Conservation (phyloP, 176 grass and related monocot genomes). For the Thalia dealbata region DNA sequence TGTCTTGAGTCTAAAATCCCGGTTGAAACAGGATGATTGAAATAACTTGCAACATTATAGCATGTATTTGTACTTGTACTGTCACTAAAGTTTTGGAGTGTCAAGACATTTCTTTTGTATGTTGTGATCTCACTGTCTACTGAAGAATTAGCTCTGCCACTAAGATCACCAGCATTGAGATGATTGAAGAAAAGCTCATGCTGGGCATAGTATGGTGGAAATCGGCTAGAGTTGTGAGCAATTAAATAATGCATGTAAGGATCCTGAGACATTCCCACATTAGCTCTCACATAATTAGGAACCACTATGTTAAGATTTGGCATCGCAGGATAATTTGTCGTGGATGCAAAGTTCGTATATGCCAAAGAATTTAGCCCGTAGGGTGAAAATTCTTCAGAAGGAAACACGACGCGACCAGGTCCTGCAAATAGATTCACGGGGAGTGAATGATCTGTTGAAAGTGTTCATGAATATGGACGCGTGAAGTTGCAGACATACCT, state of each 20-base stretch:
- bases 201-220: not conserved
- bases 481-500: not conserved
- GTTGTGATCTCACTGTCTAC: not conserved
- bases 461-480: not conserved
- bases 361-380: not conserved
- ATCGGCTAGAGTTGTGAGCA: not conserved
- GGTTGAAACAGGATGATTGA: not conserved
- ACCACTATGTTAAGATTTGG: not conserved
- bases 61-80: not conserved
- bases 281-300: not conserved
- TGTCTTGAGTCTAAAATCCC: not conserved
- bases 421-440: not conserved
- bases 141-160: not conserved
- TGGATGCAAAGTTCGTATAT: not conserved
- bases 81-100: not conserved
- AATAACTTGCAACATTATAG: not conserved
- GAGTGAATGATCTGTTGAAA: not conserved
- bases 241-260: not conserved
- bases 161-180: not conserved
- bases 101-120: slow-evolving; percentile 5
- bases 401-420: not conserved
- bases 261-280: not conserved
- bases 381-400: not conserved
- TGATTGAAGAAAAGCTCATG: slow-evolving; percentile 1
- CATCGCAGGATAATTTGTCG: not conserved